Conservation (phyloP, 2,329 filamentous ascomycete genomes). For the Fusarium austroafricanum region DNA sequence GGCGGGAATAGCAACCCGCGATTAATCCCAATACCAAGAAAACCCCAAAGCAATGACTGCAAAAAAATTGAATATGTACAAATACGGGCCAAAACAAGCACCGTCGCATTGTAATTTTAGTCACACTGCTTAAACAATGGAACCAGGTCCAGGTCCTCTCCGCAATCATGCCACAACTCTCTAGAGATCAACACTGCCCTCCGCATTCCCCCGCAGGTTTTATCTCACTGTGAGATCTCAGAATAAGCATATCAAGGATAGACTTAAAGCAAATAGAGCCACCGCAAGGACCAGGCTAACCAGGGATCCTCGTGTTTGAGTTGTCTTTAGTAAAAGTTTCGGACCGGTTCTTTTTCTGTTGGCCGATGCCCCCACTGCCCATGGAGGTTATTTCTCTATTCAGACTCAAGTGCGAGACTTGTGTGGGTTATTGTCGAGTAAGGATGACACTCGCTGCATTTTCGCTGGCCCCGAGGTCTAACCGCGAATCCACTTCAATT, state of each 20-base stretch:
- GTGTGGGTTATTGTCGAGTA: constrained; percentile 4
- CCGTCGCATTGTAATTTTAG: constrained; percentile 2
- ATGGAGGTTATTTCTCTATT: constrained; percentile 5
- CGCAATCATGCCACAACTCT: constrained; percentile 17
- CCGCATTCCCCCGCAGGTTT: constrained; percentile 24
- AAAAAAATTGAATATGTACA: neutral
- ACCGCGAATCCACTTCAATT: constrained; percentile 10
- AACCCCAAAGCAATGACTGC: neutral
- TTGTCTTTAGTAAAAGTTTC: constrained; percentile 19
- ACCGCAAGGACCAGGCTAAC: neutral
- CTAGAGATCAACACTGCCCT: constrained; percentile 2
- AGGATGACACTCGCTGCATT: constrained; percentile 22
- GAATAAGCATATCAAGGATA: constrained; percentile 19
- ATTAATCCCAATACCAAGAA: constrained; percentile 21
- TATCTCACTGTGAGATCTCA: constrained; percentile 11
- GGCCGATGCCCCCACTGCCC: constrained; percentile 30
- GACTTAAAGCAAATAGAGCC: constrained; percentile 24
- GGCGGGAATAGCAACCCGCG: constrained; percentile 33
- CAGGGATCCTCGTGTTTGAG: neutral
- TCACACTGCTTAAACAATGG: constrained; percentile 27
- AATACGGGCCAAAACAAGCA: neutral
- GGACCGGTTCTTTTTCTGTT: constrained; percentile 42
- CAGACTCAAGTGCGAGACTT: neutral
- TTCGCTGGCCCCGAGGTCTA: constrained; percentile 15
- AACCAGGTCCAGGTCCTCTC: constrained; percentile 26